phyloP scores from a whole-genome alignment of 306 rosid species.

The Vigna mungo region DNA sequence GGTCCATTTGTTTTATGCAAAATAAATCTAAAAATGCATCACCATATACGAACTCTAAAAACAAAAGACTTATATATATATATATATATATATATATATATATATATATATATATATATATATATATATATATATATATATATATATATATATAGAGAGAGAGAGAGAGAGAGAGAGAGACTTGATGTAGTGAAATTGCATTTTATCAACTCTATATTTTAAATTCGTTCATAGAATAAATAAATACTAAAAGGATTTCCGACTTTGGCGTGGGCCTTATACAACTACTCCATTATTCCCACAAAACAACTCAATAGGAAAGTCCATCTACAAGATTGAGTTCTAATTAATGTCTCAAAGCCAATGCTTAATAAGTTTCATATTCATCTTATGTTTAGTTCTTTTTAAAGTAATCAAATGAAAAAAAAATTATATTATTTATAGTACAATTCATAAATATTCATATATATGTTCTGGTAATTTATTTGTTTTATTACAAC shows the following conservation, averaged over 20 bases:
- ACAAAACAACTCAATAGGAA: neutral
- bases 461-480: neutral
- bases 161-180: too few relatives aligned
- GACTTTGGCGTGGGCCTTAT: neutral
- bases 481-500: neutral
- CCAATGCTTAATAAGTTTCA: too few relatives aligned
- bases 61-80: neutral
- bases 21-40: neutral
- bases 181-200: neutral
- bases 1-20: conserved; percentile 10
- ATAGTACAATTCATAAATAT: neutral
- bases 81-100: too few relatives aligned
- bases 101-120: too few relatives aligned
- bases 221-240: neutral
- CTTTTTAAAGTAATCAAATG: neutral
- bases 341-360: too few relatives aligned
- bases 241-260: neutral
- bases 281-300: neutral
- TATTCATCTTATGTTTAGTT: neutral
- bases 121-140: too few relatives aligned
- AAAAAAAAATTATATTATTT: neutral
- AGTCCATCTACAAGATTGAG: neutral
- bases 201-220: neutral
- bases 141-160: too few relatives aligned
- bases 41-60: neutral